phyloP scores from a whole-genome alignment of 768 basidiomycete genomes.

The Tricholoma hemisulphureum region DNA sequence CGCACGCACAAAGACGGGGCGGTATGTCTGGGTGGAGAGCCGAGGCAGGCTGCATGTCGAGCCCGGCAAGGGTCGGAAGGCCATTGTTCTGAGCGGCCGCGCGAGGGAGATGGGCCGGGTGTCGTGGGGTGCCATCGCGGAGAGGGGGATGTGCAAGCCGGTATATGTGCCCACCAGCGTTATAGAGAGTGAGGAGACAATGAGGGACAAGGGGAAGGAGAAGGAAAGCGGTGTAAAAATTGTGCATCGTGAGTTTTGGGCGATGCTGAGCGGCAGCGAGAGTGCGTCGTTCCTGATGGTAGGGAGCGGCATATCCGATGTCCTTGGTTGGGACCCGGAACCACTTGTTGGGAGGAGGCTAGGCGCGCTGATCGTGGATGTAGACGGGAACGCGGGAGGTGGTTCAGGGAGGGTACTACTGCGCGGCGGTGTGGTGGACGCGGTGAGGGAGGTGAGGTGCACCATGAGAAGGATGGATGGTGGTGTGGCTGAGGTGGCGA shows the following conservation, averaged over 20 bases:
- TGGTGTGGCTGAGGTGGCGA: constrained; percentile 16
- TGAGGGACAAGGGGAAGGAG: background rate
- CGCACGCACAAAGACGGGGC: constrained; percentile 60
- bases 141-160: background rate
- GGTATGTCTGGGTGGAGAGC: constrained; percentile 88
- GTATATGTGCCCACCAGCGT: background rate
- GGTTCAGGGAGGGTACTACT: constrained; percentile 7
- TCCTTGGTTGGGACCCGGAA: constrained; percentile 61
- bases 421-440: constrained; percentile 5
- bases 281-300: background rate
- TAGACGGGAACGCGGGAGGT: constrained; percentile 17
- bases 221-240: constrained; percentile 9
- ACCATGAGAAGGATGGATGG: constrained; percentile 41
- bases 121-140: constrained; percentile 53
- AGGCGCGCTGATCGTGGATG: constrained; percentile 34
- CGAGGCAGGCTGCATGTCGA: constrained; percentile 89
- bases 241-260: constrained; percentile 50
- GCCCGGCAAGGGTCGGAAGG: constrained; percentile 91
- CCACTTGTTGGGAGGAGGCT: constrained; percentile 54
- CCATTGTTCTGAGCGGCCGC: constrained; percentile 86
- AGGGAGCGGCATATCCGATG: constrained; percentile 24
- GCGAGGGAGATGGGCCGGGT: constrained; percentile 64
- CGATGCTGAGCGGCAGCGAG: constrained; percentile 32
- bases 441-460: constrained; percentile 26
- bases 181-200: constrained; percentile 1